These are phyloP conservation scores for Chaetoceros tenuissimus DNA, from an alignment of 108 stramenopile genomes.

Conservation along the genomic window DNA sequence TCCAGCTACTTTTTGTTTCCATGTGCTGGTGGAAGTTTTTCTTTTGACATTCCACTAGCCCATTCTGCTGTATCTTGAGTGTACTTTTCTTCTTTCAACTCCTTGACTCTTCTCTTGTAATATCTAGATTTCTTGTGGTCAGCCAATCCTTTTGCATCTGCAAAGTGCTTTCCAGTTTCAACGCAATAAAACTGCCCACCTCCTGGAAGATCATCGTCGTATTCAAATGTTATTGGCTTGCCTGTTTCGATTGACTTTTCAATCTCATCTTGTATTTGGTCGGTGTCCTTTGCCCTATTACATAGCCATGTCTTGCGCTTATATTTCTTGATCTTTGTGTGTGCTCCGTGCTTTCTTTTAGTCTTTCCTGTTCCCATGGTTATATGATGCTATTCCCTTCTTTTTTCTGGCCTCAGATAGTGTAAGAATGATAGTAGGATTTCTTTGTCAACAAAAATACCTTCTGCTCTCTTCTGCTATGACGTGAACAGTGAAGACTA, in stretches of 20 bases:
- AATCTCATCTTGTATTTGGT: conserved; percentile 96
- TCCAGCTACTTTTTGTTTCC: too few species aligned
- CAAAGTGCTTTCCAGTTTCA: conserved; percentile 92
- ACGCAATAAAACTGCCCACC: conserved; percentile 97
- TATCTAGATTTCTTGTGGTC: conserved; percentile 90
- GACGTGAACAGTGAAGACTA: too few species aligned
- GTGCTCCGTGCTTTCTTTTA: conserved; percentile 55
- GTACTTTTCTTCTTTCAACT: conserved; percentile 87
- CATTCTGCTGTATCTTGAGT: conserved; percentile 66
- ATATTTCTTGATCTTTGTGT: conserved; percentile 85
- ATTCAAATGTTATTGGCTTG: conserved; percentile 61
- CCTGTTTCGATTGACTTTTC: conserved; percentile 66
- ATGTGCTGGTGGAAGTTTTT: conserved; percentile 81
- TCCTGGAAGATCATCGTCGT: conserved; percentile 95
- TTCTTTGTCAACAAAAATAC: too few species aligned
- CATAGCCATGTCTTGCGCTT: conserved; percentile 74
- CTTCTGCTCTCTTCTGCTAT: too few species aligned
- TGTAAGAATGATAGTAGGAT: too few species aligned
- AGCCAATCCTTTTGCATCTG: conserved; percentile 78
- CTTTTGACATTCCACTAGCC: conserved; percentile 84
- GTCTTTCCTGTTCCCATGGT: conserved; percentile 43
- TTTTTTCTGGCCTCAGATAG: too few species aligned
- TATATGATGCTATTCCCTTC: too few species aligned
- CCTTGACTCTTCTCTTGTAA: conserved; percentile 83
- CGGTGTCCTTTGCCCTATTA: conserved; percentile 84